Evolutionary conservation across 2,329 filamentous ascomycete species (phyloP), one percentile per base, ranked within the genome.

Genomic region (Claviceps africana): DNA sequence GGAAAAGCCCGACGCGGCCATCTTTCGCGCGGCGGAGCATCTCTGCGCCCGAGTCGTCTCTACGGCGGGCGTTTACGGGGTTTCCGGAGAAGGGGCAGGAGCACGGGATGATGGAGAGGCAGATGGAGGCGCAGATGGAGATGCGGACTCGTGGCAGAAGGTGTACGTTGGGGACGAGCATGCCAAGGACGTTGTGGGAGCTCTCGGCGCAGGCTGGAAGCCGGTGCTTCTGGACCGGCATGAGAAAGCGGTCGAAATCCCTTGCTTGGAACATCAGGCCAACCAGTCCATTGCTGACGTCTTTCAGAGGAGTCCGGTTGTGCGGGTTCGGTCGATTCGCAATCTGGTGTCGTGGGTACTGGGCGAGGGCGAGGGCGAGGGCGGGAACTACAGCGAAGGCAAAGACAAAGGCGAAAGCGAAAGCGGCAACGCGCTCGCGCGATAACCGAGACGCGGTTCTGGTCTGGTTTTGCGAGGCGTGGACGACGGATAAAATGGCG

Each of bases 131-230:
- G 19, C 15, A 5, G 58, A 59, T 13, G 50, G 55, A 9, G 55
- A 57, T n/a, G 21, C 15, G 28, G 53, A 13, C 11, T 37, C 62
- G 11, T 65, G 66, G 61, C 64, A 70, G 40, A 74, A 70, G 55
- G 57, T 80, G 2, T 76, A 80, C 59, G 68, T 81, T 3, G 77
- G 79, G 0, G 77, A 81, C 56, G 73, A 77, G 48, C 54, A 72
- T 9, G 62, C 65, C 21, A 75, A 78, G 51, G 77, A 81, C 56
- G 72, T 72, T 21, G 57, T 67, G 1, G 77, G 73, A 1, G 73
- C 77, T 19, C 47, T 35, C 7, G 50, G 54, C n/a, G 59, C 60
- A 21, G 59, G 56, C 21, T 62, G 60, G 60, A 57, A 56, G 8
- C 51, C 60, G 9, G 53, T 61, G 25, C 49, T 62, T 8, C 55